Evolutionary conservation across 1,284 basidiomycete species (phyloP), one percentile per base, ranked within the genome.

Genomic region (Chiua sp.): DNA sequence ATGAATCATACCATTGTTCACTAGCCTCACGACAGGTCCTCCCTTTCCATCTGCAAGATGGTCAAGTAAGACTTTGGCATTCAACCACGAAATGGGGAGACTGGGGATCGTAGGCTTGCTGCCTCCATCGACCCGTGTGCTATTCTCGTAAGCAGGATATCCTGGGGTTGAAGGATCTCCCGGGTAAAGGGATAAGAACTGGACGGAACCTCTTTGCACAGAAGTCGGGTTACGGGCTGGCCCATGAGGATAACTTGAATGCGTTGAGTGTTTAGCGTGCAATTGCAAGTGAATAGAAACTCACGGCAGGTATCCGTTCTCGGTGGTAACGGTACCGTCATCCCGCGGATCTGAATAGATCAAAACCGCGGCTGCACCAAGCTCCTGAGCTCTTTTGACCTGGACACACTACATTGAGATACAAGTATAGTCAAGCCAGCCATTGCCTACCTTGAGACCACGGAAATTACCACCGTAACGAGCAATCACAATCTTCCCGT

Each of bases 341-440:
- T 93, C 91, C 60, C 81, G 82, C 8, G 86, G 87, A 72, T 94
- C 92, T 7, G 85, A 84, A 73, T 91, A 94, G 68, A 93, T 90
- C 59, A 83, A 73, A 46, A 80, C 74, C 62, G 82, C 81, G 48
- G 77, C 85, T 10, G 82, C 90, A 22, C 92, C 92, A 10, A 86
- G 84, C 63, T 91, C 89, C 61, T 91, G 82, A 1, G 91, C 90
- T 3, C 84, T 83, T 70, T 86, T 82, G 60, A 89, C 78, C 79
- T 89, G 65, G 48, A 47, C 16, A 48, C 18, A 13, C 42, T n/a
- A 23, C 48, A 23, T 61, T n/a, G 53, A 62, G 42, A 16, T 44
- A 57, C 4, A n/a, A 18, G 26, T 28, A 47, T 35, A 4, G 12
- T 52, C 26, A 39, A 54, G 23, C 20, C 18, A 35, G 28, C 20